Evolutionary conservation across 768 basidiomycete genomes (phyloP).

Genomic region (Neoboletus brunneissimus): DNA sequence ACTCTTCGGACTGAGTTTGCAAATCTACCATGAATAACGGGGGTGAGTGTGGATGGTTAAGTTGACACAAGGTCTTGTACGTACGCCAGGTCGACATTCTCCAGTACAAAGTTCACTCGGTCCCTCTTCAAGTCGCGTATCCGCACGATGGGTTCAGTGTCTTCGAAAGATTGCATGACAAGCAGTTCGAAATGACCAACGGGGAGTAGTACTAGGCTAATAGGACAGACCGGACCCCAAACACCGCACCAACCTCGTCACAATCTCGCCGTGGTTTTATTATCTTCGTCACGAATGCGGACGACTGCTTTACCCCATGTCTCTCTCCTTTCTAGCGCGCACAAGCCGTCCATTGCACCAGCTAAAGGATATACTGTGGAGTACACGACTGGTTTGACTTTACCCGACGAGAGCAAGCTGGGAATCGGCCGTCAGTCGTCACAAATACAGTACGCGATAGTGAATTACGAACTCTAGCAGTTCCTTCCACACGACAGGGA

Average conservation of each 20-base stretch:
- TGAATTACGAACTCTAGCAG: conserved; percentile 53
- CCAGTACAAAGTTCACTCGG: conserved; percentile 85
- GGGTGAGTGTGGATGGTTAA: conserved; percentile 5
- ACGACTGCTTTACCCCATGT: conserved; percentile 93
- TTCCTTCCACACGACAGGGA: conserved; percentile 69
- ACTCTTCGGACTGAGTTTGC: conserved; percentile 93
- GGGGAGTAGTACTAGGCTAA: background rate
- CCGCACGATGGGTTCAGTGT: conserved; percentile 65
- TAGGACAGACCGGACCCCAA: conserved; percentile 16
- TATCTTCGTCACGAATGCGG: conserved; percentile 53
- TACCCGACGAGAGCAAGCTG: conserved; percentile 67
- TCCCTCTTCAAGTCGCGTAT: conserved; percentile 85
- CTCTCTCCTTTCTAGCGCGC: conserved; percentile 74
- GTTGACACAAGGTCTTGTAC: conserved; percentile 28
- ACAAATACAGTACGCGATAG: background rate
- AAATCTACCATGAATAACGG: conserved; percentile 51
- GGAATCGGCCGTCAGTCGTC: conserved; percentile 4
- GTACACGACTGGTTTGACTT: conserved; percentile 69
- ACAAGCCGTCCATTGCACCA: conserved; percentile 60
- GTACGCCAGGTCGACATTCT: conserved; percentile 95
- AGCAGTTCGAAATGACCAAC: background rate
- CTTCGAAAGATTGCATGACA: conserved; percentile 36
- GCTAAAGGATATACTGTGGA: conserved; percentile 68
- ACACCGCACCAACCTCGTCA: conserved; percentile 22
- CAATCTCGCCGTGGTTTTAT: conserved; percentile 40